Base-by-base conservation (phyloP, 1,284 basidiomycete species). In the Microbotryomycetes sp. region DNA sequence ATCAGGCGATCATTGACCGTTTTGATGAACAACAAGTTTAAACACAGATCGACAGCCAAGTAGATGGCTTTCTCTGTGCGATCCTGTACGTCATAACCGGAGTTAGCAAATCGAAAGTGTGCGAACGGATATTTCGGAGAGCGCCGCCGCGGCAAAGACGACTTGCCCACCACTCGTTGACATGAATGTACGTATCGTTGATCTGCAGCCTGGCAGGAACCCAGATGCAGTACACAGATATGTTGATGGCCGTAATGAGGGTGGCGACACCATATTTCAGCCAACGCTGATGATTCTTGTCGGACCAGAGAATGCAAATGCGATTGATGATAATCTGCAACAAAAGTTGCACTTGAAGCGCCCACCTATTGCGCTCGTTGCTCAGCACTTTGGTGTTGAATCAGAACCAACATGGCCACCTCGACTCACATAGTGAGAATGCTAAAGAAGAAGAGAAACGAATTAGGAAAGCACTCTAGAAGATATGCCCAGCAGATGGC, bases 251-350 rank as follows among this genome's bases (percentile, higher is more conserved):
- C 0, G 59, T 58, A 15, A 69, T 66, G 15, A 63, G 55, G 4
- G 31, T 48, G 1, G 65, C 67, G 18, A 65, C 52, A 5, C 53
- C 61, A 26, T 51, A 65, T 45, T 69, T 69, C 9, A 69, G 65
- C 54, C 23, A 29, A 3, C 29, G 45, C 23, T 64, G 59, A 30
- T 53, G n/a, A 2, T 35, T 23, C 0, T 47, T 60, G 28, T 51
- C 52, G 4, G 35, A 30, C 24, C 53, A 46, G 5, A 69, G 54
- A 18, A 67, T 57, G 45, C 45, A 52, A 18, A 66, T 57, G 5
- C 65, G 61, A 31, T 66, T 66, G 50, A 61, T 59, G 29, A 69
- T 66, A 45, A 69, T 67, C 54, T 66, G 65, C 23, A 65, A 57
- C 3, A 69, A 57, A 46, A 63, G 59, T 54, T 69, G 67, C 6